Evolutionary conservation across 495 filamentous ascomycete species (phyloP).

Genomic region (Talaromyces wortmannii): DNA sequence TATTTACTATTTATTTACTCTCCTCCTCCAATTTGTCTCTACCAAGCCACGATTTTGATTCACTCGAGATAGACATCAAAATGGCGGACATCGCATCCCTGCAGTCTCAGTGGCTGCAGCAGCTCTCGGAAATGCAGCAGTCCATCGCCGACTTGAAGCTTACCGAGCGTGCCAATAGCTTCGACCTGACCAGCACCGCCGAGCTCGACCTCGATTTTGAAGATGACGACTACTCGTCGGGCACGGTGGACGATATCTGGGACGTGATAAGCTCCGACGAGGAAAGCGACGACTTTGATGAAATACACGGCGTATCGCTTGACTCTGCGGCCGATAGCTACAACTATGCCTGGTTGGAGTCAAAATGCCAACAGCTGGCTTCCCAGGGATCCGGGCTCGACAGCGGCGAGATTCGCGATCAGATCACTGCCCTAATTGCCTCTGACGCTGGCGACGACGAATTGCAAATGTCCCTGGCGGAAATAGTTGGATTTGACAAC

Average conservation of each 20-base stretch:
- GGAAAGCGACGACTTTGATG: constrained; percentile 42
- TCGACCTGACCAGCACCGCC: constrained; percentile 39
- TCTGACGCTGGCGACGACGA: constrained; percentile 69
- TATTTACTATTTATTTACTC: background rate
- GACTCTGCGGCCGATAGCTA: constrained; percentile 16
- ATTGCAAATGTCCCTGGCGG: constrained; percentile 81
- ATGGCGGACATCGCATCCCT: constrained; percentile 29
- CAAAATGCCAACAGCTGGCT: constrained; percentile 56
- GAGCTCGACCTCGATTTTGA: constrained; percentile 56
- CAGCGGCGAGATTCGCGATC: constrained; percentile 54
- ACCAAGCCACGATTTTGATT: no score
- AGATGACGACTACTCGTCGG: constrained; percentile 54
- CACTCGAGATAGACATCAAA: background rate
- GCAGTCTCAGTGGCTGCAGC: constrained; percentile 64
- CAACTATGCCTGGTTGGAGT: constrained; percentile 53
- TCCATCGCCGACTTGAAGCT: constrained; percentile 65
- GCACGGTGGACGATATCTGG: constrained; percentile 77
- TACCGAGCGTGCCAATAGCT: constrained; percentile 34
- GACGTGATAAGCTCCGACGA: constrained; percentile 73
- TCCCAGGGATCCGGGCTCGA: constrained; percentile 55
- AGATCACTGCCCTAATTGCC: constrained; percentile 61
- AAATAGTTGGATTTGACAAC: constrained; percentile 88
- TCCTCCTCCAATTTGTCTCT: no score
- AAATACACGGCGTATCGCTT: constrained; percentile 16
- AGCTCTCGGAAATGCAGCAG: constrained; percentile 64